phyloP scores from a whole-genome alignment of 371 early-diverging fungal genomes.

The Funneliformis caledonium region DNA sequence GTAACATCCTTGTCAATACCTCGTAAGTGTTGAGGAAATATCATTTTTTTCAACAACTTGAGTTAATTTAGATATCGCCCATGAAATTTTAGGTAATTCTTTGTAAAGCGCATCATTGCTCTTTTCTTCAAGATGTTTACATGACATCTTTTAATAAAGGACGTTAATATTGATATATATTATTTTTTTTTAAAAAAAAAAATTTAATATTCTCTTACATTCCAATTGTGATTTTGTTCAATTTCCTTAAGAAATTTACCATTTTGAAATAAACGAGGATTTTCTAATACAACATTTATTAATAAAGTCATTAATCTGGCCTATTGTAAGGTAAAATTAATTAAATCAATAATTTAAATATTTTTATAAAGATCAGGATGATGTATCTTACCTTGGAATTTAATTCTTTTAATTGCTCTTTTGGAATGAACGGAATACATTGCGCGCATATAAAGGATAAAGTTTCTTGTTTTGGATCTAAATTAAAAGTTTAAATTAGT shows the following conservation, averaged over 20 bases:
- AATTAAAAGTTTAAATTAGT: background rate
- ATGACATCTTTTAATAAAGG: background rate
- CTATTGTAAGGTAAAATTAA: background rate
- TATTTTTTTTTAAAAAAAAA: background rate
- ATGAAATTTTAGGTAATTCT: conserved; percentile 2
- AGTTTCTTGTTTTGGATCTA: conserved; percentile 4
- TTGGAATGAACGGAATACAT: conserved; percentile 10
- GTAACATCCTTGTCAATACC: background rate
- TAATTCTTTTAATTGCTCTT: background rate
- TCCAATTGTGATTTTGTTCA: conserved; percentile 8
- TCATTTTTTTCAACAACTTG: conserved; percentile 5
- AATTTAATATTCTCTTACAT: background rate
- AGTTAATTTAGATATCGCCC: conserved; percentile 4
- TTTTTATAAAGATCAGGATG: background rate
- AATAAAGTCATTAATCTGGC: background rate
- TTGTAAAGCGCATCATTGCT: background rate
- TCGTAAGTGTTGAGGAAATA: background rate
- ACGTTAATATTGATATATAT: background rate
- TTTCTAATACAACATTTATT: background rate
- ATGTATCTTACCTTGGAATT: conserved; percentile 18
- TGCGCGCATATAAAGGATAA: conserved; percentile 20
- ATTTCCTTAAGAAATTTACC: background rate
- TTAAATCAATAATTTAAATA: no score
- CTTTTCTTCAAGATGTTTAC: background rate
- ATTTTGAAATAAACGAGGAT: conserved; percentile 8